Base-by-base conservation (phyloP, 768 basidiomycete genomes). In the Cystofilobasidium bisporidii region DNA sequence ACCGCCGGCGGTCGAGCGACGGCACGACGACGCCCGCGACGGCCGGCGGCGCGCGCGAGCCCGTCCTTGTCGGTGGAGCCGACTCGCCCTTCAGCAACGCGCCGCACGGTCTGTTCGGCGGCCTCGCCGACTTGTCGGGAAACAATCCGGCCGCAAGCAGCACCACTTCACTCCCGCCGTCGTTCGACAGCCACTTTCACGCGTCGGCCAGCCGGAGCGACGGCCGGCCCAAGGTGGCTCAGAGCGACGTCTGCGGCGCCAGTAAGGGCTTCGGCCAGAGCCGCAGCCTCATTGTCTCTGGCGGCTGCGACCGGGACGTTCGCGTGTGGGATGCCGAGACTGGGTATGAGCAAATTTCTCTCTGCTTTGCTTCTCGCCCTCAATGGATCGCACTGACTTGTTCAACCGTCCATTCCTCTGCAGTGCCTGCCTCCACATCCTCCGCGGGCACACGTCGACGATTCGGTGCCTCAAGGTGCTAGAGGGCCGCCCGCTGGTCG, bases 271-370 rank as follows among this genome's bases (percentile, higher is more conserved):
- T 91, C 89, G 92, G 93, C 0, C 89, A 93, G 74, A 84, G 85
- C 1, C 84, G 84, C 59, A 80, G 89, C 10, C 79, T 96, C 8
- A 84, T 94, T 24, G 87, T 98, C 28, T 91, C 87, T 69, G 93
- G 89, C 1, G 93, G 92, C 6, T 96, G 94, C 73, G 94, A 99
- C 74, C 87, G 92, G 72, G 83, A 84, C 55, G 79, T 99, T n/a
- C 81, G 87, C 41, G 89, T 99, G 0, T 97, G 93, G 93, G 91
- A 96, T 74, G 83, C 87, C 10, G 81, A 83, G 61, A 85, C 88
- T 22, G 92, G 92, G 87, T 93, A 85, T 75, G 15, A 38, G 9
- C n/a, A 41, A 17, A 5, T 12, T 36, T 36, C 36, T 12, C 36
- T 36, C 36, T 36, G 36, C 36, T 12, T 36, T 36, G 6, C 36